Evolutionary conservation across 306 rosid species (phyloP).

Genomic region (Ziziphus jujuba): DNA sequence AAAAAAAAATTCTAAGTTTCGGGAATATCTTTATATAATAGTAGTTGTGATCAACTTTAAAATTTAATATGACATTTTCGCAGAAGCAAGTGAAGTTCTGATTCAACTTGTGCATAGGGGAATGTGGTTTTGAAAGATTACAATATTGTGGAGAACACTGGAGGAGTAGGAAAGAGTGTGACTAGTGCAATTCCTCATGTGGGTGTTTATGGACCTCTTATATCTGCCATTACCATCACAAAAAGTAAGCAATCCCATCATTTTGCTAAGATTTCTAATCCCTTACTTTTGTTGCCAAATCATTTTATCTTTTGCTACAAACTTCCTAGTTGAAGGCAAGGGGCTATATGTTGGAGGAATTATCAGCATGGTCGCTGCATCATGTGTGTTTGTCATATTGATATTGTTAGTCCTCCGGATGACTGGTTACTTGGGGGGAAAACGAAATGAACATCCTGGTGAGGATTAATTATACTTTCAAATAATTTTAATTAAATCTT

Average conservation of each 20-base stretch:
- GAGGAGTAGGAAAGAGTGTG: slow-evolving; percentile 31
- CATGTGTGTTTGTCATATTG: slow-evolving; percentile 25
- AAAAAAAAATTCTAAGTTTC: too few relatives aligned
- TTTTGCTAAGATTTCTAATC: slow-evolving; percentile 27
- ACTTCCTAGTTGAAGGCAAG: not conserved
- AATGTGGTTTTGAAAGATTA: slow-evolving; percentile 33
- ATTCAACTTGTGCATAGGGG: slow-evolving; percentile 37
- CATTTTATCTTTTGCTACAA: slow-evolving; percentile 18
- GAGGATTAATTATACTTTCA: too few relatives aligned
- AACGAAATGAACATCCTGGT: slow-evolving; percentile 34
- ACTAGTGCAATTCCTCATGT: slow-evolving; percentile 36
- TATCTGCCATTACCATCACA: slow-evolving; percentile 55
- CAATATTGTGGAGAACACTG: slow-evolving; percentile 52
- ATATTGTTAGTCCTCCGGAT: slow-evolving; percentile 35
- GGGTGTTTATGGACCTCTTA: slow-evolving; percentile 60
- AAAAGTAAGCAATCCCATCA: slow-evolving; percentile 42
- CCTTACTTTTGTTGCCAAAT: too few relatives aligned
- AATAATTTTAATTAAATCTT: too few relatives aligned
- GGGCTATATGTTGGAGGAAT: slow-evolving; percentile 30
- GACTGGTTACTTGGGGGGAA: slow-evolving; percentile 28
- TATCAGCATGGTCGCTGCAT: slow-evolving; percentile 42
- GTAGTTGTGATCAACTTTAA: not conserved
- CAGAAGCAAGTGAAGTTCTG: not conserved
- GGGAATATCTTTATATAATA: too few relatives aligned
- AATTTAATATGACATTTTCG: not conserved